Percentiles rank a stretch among this genome's conserved stretches.
Conservation (phyloP, 805 yeast species). For the Candida sphagnicola region DNA sequence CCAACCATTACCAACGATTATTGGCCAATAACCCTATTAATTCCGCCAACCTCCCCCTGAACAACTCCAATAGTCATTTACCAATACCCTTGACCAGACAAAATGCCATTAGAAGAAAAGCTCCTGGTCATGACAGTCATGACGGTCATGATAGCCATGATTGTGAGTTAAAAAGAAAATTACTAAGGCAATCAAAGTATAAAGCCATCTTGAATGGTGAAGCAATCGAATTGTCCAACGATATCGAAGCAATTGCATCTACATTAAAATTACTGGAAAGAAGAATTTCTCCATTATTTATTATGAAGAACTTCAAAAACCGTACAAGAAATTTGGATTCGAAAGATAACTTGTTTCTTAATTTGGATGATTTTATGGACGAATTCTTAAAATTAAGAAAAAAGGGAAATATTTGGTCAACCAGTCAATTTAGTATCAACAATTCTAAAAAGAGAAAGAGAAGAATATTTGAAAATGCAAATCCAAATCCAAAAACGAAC, state of each 20-base stretch:
- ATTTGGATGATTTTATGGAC: constrained; percentile 4
- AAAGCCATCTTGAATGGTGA: background rate
- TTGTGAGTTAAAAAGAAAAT: background rate
- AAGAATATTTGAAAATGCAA: background rate
- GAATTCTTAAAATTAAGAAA: constrained; percentile 1
- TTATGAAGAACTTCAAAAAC: constrained; percentile 1
- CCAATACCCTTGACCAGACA: constrained; percentile 28
- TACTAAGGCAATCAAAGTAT: background rate
- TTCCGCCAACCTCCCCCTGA: too few relatives aligned
- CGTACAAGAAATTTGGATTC: background rate
- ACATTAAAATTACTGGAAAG: background rate
- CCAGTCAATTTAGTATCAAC: background rate
- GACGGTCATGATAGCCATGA: too few relatives aligned
- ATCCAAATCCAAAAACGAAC: background rate
- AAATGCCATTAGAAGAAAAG: constrained; percentile 24
- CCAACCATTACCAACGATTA: background rate
- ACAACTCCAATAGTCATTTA: too few relatives aligned
- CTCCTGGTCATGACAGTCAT: too few relatives aligned
- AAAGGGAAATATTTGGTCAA: constrained; percentile 1
- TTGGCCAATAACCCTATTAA: constrained; percentile 1
- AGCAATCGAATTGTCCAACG: background rate
- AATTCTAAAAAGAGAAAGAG: background rate
- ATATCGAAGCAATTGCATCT: background rate
- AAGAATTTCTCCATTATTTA: background rate
- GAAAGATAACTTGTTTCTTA: constrained; percentile 2